Base-by-base conservation (phyloP, 352 stramenopile genomes). In the Globisporangium radiosum region DNA sequence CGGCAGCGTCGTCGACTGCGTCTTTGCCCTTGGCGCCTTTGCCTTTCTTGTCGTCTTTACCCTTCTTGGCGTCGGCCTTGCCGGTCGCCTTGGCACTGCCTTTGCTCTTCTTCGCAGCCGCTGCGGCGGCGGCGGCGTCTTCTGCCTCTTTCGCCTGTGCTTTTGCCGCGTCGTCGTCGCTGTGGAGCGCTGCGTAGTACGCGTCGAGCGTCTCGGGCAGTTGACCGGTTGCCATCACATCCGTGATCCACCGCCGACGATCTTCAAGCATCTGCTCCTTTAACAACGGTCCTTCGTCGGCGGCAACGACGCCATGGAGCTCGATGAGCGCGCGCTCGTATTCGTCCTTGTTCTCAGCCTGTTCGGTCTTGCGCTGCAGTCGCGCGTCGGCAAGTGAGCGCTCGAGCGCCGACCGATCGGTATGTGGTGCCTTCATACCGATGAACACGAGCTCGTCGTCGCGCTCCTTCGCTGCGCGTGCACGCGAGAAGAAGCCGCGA, bases 201-300 rank as follows among this genome's bases (percentile, higher is more conserved):
- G 67, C 88, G 19, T 76, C 71, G 17, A 98, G 81, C 64, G 97
- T 92, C 64, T 97, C 92, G 0, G 92, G 92, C 44, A 98, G 72
- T 37, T 88, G 65, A 0, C 85, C 73, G 56, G 83, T 71, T 57
- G 86, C 85, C 68, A 97, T 95, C 57, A 95, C 73, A 33, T 98
- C 84, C 5, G 90, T 97, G 61, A 98, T 91, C 94, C 92, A 98
- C 45, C 81, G 71, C 19, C 90, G 90, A n/a, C 92, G 72, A 64
- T 97, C 91, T 53, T 98, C 90, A 25, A 96, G 75, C 72, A 98
- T 77, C 50, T 78, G 81, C 62, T 96, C 90, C 64, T 94, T 86
- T 85, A 98, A 97, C 55, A 96, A 87, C 52, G 93, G 92, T 0
- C 94, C 92, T 65, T 98, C 94, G 63, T 98, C 92, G 48, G 77